Base-by-base conservation (phyloP, 352 stramenopile genomes). In the Globisporangium cederbergense region DNA sequence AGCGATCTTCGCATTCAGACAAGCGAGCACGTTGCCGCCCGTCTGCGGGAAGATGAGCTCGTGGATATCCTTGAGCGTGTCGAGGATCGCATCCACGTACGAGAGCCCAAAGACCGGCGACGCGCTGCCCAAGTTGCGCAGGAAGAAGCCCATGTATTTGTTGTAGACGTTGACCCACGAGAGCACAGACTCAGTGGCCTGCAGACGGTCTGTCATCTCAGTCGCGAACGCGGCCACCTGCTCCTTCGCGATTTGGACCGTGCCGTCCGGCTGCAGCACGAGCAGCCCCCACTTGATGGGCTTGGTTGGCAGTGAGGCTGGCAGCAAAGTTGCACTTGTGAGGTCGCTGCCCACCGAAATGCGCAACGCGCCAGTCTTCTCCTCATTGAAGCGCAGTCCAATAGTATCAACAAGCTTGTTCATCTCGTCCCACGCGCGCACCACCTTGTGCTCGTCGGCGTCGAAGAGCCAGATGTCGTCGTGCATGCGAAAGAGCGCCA, bases 91-190 rank as follows among this genome's bases (percentile, higher is more conserved):
- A 18, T 73, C 52, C 4, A 76, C 43, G 28, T 75, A 68, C 20
- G 45, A 46, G 2, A 79, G 38, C 3, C 70, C 70, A 52, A 79
- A 77, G 53, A 77, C 71, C 18, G 70, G 66, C 30, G 70, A 74
- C 14, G 66, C 70, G 34, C 40, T 74, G 30, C 77, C 73, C 60
- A 86, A 77, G 65, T 78, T 83, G 36, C 75, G 75, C 13, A 83
- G 58, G 62, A 86, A 83, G 58, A 83, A 81, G 22, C 65, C 51
- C 75, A 86, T 79, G 71, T 83, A 86, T 65, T 83, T 83, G 65
- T 86, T 86, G 75, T 83, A 86, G 59, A 83, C 70, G 38, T 79
- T 81, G 43, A 81, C 66, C 67, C 72, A 81, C 13, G 67, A 55
- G 25, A 85, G 73, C 2, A 74, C 71, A 1, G 77, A 76, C 1